Evolutionary conservation across 2,329 filamentous ascomycete species (phyloP).

Genomic region (Penicillium expansum): DNA sequence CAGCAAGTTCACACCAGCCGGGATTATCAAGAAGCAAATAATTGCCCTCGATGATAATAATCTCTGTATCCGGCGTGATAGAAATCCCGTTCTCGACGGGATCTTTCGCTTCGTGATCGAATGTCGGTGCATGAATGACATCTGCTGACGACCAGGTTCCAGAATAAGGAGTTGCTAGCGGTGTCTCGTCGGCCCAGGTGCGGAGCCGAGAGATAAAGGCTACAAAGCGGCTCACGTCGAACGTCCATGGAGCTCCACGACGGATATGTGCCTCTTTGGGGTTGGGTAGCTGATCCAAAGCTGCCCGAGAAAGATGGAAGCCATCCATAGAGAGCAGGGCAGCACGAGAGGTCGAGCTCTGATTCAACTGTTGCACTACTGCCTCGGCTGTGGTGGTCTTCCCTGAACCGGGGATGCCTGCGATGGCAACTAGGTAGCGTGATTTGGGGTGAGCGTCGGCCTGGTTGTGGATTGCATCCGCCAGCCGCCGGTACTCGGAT

Average conservation of each 20-base stretch:
- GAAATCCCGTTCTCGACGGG: constrained; percentile 29
- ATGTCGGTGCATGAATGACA: constrained; percentile 30
- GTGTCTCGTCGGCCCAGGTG: constrained; percentile 23
- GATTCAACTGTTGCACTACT: constrained; percentile 29
- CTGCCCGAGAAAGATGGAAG: constrained; percentile 34
- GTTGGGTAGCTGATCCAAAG: constrained; percentile 34
- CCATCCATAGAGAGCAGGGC: constrained; percentile 39
- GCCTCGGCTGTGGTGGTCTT: constrained; percentile 35
- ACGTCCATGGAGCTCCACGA: constrained; percentile 41
- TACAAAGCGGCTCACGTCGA: constrained; percentile 32
- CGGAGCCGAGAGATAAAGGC: constrained; percentile 28
- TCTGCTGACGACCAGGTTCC: constrained; percentile 11
- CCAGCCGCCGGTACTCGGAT: constrained; percentile 20
- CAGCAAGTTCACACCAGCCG: constrained; percentile 34
- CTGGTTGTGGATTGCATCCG: constrained; percentile 17
- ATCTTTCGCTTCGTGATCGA: constrained; percentile 39
- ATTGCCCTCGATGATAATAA: constrained; percentile 24
- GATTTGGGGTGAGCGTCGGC: constrained; percentile 15
- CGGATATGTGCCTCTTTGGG: constrained; percentile 34
- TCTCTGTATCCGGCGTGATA: constrained; percentile 23
- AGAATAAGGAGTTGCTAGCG: constrained; percentile 4
- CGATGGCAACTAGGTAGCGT: constrained; percentile 30
- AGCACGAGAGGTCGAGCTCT: constrained; percentile 6
- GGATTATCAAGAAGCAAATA: constrained; percentile 29
- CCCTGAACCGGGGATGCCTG: constrained; percentile 35